These are phyloP conservation scores for Suillus sp. DNA, from an alignment of 768 basidiomycete genomes.

Conservation along the genomic window DNA sequence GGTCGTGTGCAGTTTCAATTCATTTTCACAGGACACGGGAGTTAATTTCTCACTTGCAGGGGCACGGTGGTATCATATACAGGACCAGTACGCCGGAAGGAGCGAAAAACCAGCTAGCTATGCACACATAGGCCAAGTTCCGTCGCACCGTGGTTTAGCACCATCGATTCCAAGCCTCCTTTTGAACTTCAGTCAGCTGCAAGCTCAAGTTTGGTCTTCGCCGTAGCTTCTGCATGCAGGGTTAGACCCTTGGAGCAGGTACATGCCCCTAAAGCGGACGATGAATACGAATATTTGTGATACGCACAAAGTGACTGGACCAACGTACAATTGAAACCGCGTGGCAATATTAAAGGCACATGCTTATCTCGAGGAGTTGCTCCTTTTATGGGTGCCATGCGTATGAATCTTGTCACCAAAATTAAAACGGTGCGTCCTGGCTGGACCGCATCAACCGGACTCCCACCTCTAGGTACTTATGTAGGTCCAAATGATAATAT, in stretches of 20 bases:
- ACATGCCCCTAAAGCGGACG: conserved; percentile 59
- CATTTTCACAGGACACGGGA: not conserved
- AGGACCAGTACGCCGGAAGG: not conserved
- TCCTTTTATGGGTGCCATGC: no score
- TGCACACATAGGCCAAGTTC: not conserved
- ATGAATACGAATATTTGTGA: not conserved
- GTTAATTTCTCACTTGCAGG: not conserved
- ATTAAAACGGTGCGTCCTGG: no score
- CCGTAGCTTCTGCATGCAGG: conserved; percentile 80
- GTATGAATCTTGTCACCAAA: no score
- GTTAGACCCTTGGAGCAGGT: conserved; percentile 95
- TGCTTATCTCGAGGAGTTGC: conserved; percentile 59
- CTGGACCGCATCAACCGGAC: no score
- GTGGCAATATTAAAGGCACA: conserved; percentile 98
- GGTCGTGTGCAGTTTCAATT: not conserved
- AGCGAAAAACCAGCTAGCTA: no score
- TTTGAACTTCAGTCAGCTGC: no score
- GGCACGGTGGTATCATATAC: not conserved
- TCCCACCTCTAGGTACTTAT: no score
- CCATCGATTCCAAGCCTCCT: not conserved
- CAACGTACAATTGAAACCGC: conserved; percentile 90
- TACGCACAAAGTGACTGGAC: not conserved
- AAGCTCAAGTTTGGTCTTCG: conserved; percentile 90
- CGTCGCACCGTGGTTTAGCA: not conserved
- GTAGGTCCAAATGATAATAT: no score